phyloP scores from a whole-genome alignment of 148 eudicot species.

The Rhododendron ovatum region DNA sequence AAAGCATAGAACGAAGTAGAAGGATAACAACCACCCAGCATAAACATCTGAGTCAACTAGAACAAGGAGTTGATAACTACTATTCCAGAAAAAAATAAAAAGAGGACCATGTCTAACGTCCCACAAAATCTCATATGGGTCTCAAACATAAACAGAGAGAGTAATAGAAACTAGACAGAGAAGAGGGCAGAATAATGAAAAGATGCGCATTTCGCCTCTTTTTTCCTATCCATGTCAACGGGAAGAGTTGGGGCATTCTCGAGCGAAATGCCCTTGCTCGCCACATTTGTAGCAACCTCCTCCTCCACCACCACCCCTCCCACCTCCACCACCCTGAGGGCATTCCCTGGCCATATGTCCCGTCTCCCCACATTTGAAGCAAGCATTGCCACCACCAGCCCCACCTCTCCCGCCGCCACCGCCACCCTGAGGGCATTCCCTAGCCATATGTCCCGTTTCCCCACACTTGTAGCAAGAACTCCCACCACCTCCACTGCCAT shows the following conservation, averaged over 20 bases:
- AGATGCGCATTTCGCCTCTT: not conserved
- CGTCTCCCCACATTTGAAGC: slow-evolving; percentile 4
- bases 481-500: slow-evolving; percentile 8
- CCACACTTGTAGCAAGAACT: slow-evolving; percentile 3
- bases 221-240: not conserved
- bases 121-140: not conserved
- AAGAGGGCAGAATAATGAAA: not conserved
- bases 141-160: not conserved
- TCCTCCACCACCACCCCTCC: not conserved
- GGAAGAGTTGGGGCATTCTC: slow-evolving; percentile 5
- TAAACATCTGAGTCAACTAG: no score
- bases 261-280: slow-evolving; percentile 10
- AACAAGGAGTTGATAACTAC: not conserved
- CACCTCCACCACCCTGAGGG: slow-evolving; percentile 1
- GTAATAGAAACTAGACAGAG: not conserved
- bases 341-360: slow-evolving; percentile 10
- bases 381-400: slow-evolving; percentile 7
- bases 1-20: not conserved
- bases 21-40: not conserved
- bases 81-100: not conserved
- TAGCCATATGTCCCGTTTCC: slow-evolving; percentile 14
- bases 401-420: slow-evolving; percentile 18
- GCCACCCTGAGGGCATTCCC: slow-evolving; percentile 16
- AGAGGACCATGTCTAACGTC: not conserved
- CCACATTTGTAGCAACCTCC: slow-evolving; percentile 9